These are phyloP conservation scores for Pseudonitzschia pungens DNA, from an alignment of 108 stramenopile genomes.

Conservation along the genomic window DNA sequence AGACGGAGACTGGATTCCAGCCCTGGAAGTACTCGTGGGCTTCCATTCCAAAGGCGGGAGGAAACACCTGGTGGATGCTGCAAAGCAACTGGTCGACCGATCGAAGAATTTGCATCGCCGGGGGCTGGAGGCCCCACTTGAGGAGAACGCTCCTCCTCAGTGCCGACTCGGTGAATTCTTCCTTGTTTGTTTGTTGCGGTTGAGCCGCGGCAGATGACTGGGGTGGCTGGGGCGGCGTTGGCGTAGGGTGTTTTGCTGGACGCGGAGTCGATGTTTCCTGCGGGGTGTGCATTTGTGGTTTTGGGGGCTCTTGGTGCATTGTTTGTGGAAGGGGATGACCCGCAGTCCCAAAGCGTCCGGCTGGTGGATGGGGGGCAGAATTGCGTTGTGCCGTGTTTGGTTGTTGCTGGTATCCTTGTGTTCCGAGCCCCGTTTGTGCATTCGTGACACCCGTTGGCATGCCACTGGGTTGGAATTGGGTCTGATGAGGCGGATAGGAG, in stretches of 20 bases:
- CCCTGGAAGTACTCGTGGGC: constrained; percentile 81
- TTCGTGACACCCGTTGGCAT: not conserved
- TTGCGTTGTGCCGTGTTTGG: constrained; percentile 10
- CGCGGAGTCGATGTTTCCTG: not conserved
- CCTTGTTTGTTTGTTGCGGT: not conserved
- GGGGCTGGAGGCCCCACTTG: constrained; percentile 83
- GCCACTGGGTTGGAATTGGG: not conserved
- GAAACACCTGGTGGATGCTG: constrained; percentile 77
- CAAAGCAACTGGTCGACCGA: constrained; percentile 67
- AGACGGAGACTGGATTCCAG: constrained; percentile 59
- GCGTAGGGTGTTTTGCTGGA: constrained; percentile 35
- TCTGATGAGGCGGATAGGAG: not conserved
- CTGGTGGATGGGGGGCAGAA: constrained; percentile 28
- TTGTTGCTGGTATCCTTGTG: constrained; percentile 19
- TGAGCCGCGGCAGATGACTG: not conserved
- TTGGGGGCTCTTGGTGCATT: not conserved
- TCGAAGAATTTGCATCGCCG: constrained; percentile 63
- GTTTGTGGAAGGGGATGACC: not conserved
- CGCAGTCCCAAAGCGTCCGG: constrained; percentile 1
- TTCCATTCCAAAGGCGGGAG: constrained; percentile 70
- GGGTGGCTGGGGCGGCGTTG: constrained; percentile 37
- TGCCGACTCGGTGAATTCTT: constrained; percentile 42
- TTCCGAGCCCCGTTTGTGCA: not conserved
- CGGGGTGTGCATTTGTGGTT: constrained; percentile 5
- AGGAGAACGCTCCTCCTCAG: constrained; percentile 71